These are phyloP conservation scores for Brassica incana DNA, from an alignment of 345 rosid genomes.

Conservation along the genomic window DNA sequence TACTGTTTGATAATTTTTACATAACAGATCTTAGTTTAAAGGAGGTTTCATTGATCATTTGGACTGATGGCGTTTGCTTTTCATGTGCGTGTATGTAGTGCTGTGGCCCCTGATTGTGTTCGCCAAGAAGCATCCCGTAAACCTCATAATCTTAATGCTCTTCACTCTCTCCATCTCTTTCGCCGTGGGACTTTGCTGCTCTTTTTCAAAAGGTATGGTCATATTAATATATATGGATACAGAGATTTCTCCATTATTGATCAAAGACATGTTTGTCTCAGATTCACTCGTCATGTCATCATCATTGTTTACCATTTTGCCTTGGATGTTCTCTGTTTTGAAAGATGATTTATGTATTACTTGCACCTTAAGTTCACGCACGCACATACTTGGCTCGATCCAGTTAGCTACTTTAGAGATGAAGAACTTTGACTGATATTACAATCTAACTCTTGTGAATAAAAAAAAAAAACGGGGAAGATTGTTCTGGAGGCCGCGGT, in stretches of 20 bases:
- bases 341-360: background rate
- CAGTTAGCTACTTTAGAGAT: background rate
- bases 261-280: background rate
- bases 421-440: background rate
- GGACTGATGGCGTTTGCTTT: background rate
- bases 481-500: slow-evolving; percentile 60
- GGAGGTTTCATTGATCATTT: background rate
- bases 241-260: background rate
- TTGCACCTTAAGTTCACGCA: background rate
- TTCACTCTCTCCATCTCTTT: slow-evolving; percentile 57
- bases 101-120: slow-evolving; percentile 48
- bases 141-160: slow-evolving; percentile 50
- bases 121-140: slow-evolving; percentile 57
- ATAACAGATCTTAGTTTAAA: too few species aligned
- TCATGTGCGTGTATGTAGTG: slow-evolving; percentile 42
- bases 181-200: slow-evolving; percentile 53
- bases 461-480: slow-evolving; percentile 42
- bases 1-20: background rate
- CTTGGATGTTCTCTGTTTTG: background rate
- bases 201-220: slow-evolving; percentile 55
- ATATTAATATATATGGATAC: background rate
- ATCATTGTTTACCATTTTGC: background rate
- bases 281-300: background rate
- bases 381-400: background rate
- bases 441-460: background rate